These are phyloP conservation scores for Bifiguratus adelaidae DNA, from an alignment of 192 early-diverging fungal species.

Conservation along the genomic window DNA sequence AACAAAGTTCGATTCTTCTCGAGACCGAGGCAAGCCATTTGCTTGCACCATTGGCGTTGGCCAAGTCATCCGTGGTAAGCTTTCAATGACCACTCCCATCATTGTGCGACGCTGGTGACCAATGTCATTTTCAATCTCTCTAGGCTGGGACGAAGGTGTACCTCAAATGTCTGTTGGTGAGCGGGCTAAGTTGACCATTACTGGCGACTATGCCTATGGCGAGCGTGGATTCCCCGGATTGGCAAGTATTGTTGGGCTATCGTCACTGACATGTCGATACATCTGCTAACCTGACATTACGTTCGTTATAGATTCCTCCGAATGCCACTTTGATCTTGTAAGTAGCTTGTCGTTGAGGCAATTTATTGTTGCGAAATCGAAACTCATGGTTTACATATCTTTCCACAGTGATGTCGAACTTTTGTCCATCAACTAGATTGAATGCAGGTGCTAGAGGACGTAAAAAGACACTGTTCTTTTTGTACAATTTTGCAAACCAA, in stretches of 20 bases:
- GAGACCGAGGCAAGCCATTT: conserved; percentile 79
- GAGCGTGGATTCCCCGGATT: conserved; percentile 19
- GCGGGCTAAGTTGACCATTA: conserved; percentile 73
- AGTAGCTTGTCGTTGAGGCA: not conserved
- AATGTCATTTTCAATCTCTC: not conserved
- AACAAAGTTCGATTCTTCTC: conserved; percentile 79
- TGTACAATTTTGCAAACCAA: too few relatives aligned
- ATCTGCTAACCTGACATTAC: not conserved
- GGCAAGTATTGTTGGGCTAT: not conserved
- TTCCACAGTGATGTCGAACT: not conserved
- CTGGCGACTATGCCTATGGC: conserved; percentile 58
- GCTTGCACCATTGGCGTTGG: conserved; percentile 83
- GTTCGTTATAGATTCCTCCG: conserved; percentile 9
- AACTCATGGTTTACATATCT: not conserved
- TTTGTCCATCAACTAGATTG: not conserved
- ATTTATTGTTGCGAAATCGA: not conserved
- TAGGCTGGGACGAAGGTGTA: conserved; percentile 63
- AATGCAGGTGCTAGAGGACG: too few relatives aligned
- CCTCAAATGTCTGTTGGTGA: conserved; percentile 90
- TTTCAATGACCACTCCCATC: not conserved
- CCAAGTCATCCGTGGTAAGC: conserved; percentile 73
- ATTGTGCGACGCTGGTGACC: too few relatives aligned
- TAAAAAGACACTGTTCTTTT: too few relatives aligned
- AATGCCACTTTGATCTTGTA: conserved; percentile 19
- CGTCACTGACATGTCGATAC: not conserved